These are phyloP conservation scores for Rhododendron ferrugineum DNA, from an alignment of 148 eudicot genomes.

Conservation along the genomic window DNA sequence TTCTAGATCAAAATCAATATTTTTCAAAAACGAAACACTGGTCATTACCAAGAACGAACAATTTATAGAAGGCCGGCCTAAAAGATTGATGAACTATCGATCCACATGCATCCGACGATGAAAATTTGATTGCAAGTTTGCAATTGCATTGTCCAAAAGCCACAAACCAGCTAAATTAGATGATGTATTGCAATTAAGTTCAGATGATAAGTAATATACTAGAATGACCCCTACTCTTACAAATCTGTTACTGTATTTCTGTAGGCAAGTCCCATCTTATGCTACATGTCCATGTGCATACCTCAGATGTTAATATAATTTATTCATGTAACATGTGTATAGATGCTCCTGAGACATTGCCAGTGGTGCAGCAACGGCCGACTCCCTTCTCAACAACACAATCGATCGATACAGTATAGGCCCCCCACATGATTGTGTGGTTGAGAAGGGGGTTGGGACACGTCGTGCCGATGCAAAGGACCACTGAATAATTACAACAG, in stretches of 20 bases:
- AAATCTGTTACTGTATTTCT: neutral
- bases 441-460: neutral
- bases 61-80: neutral
- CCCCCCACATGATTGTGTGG: neutral
- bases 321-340: neutral
- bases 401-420: neutral
- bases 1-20: neutral
- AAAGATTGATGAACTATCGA: neutral
- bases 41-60: neutral
- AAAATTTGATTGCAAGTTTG: neutral
- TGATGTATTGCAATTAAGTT: neutral
- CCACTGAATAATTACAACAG: neutral
- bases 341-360: neutral
- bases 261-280: neutral
- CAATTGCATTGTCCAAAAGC: neutral
- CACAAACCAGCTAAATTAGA: neutral
- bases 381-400: neutral
- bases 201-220: too few relatives aligned
- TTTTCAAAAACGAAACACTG: neutral
- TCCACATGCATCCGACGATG: neutral
- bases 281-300: too few relatives aligned
- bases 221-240: neutral
- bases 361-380: neutral
- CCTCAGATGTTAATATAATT: neutral
- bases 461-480: neutral